Percentiles rank a stretch among this genome's conserved stretches.
Conservation (phyloP, 2,329 filamentous ascomycete genomes). For the Colletotrichum karsti region DNA sequence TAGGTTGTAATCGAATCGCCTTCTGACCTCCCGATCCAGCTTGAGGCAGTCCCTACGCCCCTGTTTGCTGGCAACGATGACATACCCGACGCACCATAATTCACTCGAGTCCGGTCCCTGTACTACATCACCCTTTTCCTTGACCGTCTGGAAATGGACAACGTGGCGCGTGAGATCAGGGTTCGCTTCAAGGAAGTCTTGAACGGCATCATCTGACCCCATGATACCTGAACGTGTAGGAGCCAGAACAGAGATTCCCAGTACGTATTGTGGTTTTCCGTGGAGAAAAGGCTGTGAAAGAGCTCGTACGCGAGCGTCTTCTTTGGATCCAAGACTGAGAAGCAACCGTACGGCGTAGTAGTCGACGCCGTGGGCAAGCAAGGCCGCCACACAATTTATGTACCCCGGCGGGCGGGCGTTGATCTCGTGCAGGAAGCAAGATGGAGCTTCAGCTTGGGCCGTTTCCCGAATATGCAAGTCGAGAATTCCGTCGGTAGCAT, state of each 20-base stretch:
- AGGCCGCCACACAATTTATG: conserved; percentile 30
- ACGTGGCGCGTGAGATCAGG: conserved; percentile 14
- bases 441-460: neutral
- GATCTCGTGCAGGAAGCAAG: conserved; percentile 38
- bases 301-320: conserved; percentile 25
- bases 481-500: conserved; percentile 23
- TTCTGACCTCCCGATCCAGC: conserved; percentile 1
- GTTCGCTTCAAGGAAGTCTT: conserved; percentile 8
- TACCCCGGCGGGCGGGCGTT: conserved; percentile 40
- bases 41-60: conserved; percentile 20
- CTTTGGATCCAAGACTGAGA: conserved; percentile 25
- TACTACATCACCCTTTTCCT: conserved; percentile 16
- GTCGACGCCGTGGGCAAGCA: conserved; percentile 39
- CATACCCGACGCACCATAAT: conserved; percentile 29
- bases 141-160: conserved; percentile 27
- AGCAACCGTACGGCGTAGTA: conserved; percentile 38
- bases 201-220: conserved; percentile 20
- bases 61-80: conserved; percentile 6
- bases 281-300: conserved; percentile 32
- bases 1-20: conserved; percentile 17
- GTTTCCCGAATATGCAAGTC: conserved; percentile 18
- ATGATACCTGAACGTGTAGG: conserved; percentile 19
- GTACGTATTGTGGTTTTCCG: conserved; percentile 24
- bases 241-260: conserved; percentile 30
- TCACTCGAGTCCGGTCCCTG: conserved; percentile 27